phyloP scores from a whole-genome alignment of 257 asterid genomes.

The Salvia splendens region DNA sequence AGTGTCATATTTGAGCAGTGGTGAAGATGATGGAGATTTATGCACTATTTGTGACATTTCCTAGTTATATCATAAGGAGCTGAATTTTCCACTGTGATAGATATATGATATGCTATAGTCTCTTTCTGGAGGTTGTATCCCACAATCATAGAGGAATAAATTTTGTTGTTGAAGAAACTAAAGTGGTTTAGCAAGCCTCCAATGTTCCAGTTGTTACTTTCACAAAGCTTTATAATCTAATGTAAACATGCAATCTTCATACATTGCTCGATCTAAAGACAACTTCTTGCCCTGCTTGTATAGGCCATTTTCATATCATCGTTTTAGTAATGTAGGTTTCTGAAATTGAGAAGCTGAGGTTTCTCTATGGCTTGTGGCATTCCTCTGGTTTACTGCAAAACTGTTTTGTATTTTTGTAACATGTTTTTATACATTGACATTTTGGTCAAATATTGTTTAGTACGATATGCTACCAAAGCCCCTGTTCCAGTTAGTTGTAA shows the following conservation, averaged over 20 bases:
- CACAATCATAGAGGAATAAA: background rate
- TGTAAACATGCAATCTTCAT: background rate
- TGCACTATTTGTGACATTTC: background rate
- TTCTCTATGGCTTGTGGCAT: constrained; percentile 7
- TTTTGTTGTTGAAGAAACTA: background rate
- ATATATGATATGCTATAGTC: constrained; percentile 1
- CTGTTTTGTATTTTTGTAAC: background rate
- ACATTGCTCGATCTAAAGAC: background rate
- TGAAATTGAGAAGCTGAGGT: constrained; percentile 3
- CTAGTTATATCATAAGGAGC: background rate
- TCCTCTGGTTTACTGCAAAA: background rate
- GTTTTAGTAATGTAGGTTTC: background rate
- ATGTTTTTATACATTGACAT: background rate
- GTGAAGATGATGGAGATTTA: background rate
- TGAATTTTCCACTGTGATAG: constrained; percentile 3
- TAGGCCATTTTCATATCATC: background rate
- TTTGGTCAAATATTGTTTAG: no score
- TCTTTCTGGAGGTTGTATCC: background rate
- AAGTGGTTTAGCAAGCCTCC: constrained; percentile 5
- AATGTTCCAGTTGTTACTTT: background rate
- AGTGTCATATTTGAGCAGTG: background rate
- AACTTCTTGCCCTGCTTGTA: background rate
- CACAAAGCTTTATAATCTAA: background rate
- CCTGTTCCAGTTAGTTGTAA: background rate
- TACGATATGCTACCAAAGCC: background rate